A percentile compares a stretch with the other conserved stretches of the same genome.
phyloP scores from a whole-genome alignment of 345 rosid species.

The Moricandia arvensis region DNA sequence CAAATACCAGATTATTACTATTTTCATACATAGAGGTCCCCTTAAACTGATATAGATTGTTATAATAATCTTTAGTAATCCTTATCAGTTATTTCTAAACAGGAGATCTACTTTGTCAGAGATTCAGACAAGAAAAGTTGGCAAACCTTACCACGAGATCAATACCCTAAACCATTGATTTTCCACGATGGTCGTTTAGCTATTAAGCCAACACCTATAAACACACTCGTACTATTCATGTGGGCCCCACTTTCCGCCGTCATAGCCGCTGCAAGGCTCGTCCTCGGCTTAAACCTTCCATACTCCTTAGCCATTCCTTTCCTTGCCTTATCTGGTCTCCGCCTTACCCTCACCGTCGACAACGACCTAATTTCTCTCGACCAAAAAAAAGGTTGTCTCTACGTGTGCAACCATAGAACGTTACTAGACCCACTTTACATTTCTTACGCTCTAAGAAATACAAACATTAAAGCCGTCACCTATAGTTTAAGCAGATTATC shows the following conservation, averaged over 20 bases:
- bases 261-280: slow-evolving; percentile 29
- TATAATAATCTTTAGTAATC: slow-evolving; percentile 31
- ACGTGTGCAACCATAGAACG: slow-evolving; percentile 60
- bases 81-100: slow-evolving; percentile 32
- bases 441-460: slow-evolving; percentile 31
- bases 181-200: slow-evolving; percentile 86
- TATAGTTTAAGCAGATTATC: slow-evolving; percentile 50
- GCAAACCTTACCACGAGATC: slow-evolving; percentile 48
- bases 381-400: slow-evolving; percentile 33
- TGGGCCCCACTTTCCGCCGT: slow-evolving; percentile 59
- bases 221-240: slow-evolving; percentile 54
- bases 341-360: slow-evolving; percentile 29
- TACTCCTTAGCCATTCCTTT: slow-evolving; percentile 47
- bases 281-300: slow-evolving; percentile 44
- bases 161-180: slow-evolving; percentile 60
- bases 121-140: slow-evolving; percentile 56
- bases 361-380: neutral
- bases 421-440: slow-evolving; percentile 52
- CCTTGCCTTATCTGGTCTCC: slow-evolving; percentile 53
- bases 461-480: slow-evolving; percentile 49
- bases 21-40: neutral
- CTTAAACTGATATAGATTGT: slow-evolving; percentile 20
- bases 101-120: slow-evolving; percentile 60
- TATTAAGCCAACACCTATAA: slow-evolving; percentile 48
- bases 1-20: neutral